These are phyloP conservation scores for Blastomyces emzantsi DNA, from an alignment of 2,329 filamentous ascomycete species.

Conservation along the genomic window DNA sequence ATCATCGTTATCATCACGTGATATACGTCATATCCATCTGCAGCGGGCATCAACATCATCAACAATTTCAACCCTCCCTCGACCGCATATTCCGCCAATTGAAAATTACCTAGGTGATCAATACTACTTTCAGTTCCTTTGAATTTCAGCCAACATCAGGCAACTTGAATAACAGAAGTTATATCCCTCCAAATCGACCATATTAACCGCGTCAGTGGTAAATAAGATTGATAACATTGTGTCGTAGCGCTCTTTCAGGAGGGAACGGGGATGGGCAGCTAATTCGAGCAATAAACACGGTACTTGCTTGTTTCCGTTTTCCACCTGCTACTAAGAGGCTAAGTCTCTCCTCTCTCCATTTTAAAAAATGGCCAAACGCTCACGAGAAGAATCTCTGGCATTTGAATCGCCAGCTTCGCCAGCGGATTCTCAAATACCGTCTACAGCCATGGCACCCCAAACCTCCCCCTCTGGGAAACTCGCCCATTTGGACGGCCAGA, in stretches of 20 bases:
- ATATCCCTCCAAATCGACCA: not conserved
- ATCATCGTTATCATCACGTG: slow-evolving; percentile 7
- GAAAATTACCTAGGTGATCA: not conserved
- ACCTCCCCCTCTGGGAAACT: slow-evolving; percentile 42
- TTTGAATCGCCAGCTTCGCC: not conserved
- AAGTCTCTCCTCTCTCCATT: not conserved
- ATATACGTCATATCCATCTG: not conserved
- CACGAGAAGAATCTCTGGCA: slow-evolving; percentile 36
- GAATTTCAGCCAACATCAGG: not conserved
- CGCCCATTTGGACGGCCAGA: slow-evolving; percentile 46
- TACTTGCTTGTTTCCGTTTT: not conserved
- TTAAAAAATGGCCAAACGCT: slow-evolving; percentile 52
- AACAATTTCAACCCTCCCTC: not conserved
- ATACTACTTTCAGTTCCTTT: not conserved
- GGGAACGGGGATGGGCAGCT: not conserved
- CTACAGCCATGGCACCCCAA: slow-evolving; percentile 13
- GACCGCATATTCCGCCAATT: not conserved
- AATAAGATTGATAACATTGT: not conserved
- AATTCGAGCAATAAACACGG: slow-evolving; percentile 1
- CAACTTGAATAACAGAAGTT: not conserved
- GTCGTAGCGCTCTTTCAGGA: not conserved
- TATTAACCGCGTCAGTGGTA: not conserved
- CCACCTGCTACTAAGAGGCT: not conserved
- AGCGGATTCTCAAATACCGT: slow-evolving; percentile 36
- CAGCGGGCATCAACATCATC: not conserved